Base-by-base conservation (phyloP, 2,329 filamentous ascomycete genomes). In the Zelopaecilomyces penicillatus region DNA sequence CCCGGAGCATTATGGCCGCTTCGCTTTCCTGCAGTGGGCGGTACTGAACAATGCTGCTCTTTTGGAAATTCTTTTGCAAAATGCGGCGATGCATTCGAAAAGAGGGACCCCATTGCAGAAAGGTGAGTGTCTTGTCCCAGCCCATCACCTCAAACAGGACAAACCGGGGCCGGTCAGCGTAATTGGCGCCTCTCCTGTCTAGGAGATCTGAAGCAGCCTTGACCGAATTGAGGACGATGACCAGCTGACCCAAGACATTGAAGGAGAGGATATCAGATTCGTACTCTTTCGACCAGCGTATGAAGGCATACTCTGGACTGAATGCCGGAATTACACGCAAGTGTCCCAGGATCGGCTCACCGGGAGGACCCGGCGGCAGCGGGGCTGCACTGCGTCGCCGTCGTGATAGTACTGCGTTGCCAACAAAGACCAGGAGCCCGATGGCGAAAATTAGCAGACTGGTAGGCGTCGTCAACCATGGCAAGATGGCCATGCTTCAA, bases 281-380 rank as follows among this genome's bases (percentile, higher is more conserved):
- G 85, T 85, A 63, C 84, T 62, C 47, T 9, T 54, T 47, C 1
- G 56, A 57, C 57, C 57, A 60, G 34, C 47, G 44, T 47, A 59
- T 57, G 43, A 61, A 64, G 5, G 53, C 52, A 38, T 57, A 55
- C 30, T 62, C 60, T 4, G 62, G 59, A 37, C 57, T 58, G 41
- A 59, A 51, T 3, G 54, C 52, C 0, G 63, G 72, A 8, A 70
- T 61, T 43, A 76, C 61, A 4, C 67, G 65, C 5, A 63, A 51
- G 41, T 70, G 70, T 4, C 73, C 72, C 5, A 70, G 55, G 10
- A 75, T 54, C 2, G 65, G 65, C 30, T 65, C 62, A 1, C 54
- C 57, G 1, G 61, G 57, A 5, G 63, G 63, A 0, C 61, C 61
- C 1, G 62, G 63, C 5, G 63, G 63, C 6, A 64, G 49, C 4